A percentile compares a stretch with the other conserved stretches of the same genome.
Evolutionary conservation across 345 rosid species (phyloP).

Genomic region (Brassica juncea): DNA sequence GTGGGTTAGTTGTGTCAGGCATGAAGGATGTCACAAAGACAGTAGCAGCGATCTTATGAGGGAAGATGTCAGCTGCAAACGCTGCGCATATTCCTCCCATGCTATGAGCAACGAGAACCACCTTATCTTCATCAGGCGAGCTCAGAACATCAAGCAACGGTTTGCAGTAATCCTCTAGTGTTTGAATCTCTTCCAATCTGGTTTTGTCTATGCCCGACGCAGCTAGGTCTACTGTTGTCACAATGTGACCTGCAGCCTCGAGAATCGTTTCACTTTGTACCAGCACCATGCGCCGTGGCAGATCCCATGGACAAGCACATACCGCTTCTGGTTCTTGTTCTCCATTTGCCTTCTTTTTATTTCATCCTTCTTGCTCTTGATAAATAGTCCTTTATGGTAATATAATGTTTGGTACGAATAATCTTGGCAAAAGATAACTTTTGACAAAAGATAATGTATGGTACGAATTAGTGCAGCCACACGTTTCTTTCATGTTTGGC

Average conservation of each 20-base stretch:
- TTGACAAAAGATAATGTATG: neutral
- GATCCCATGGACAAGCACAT: neutral
- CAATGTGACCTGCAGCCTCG: slow-evolving; percentile 43
- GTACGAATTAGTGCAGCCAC: neutral
- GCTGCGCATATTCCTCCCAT: neutral
- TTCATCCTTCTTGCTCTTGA: neutral
- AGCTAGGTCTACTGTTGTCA: slow-evolving; percentile 40
- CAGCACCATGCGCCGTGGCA: slow-evolving; percentile 47
- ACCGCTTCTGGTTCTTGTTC: neutral
- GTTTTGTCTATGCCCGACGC: slow-evolving; percentile 36
- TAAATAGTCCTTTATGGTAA: neutral
- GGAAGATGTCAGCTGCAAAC: neutral
- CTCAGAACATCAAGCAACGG: neutral
- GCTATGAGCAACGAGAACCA: neutral
- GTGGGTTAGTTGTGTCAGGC: neutral
- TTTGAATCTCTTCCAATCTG: slow-evolving; percentile 23
- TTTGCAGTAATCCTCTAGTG: neutral
- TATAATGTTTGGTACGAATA: neutral
- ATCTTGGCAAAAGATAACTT: neutral
- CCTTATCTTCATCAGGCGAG: neutral
- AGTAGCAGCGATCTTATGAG: neutral
- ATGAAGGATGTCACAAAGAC: neutral
- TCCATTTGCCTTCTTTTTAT: neutral
- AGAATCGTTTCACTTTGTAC: slow-evolving; percentile 42
- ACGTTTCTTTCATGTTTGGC: neutral